These are phyloP conservation scores for Clavispora santaluciae DNA, from an alignment of 805 yeast species.

Conservation along the genomic window DNA sequence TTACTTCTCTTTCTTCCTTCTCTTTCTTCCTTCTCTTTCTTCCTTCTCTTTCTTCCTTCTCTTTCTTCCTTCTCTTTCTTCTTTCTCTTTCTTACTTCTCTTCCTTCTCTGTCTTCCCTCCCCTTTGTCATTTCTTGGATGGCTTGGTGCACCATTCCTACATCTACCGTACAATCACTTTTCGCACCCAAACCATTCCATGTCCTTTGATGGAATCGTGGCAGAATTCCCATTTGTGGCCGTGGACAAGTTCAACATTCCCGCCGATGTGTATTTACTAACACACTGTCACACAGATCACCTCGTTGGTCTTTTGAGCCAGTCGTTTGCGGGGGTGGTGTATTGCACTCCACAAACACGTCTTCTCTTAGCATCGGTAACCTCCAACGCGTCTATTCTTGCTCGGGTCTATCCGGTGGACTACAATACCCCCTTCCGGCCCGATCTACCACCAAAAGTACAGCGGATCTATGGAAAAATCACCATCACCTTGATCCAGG, in stretches of 20 bases:
- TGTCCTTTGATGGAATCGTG: constrained; percentile 39
- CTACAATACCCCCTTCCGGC: constrained; percentile 16
- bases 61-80: too few species aligned
- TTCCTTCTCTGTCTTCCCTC: too few species aligned
- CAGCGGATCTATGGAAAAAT: constrained; percentile 13
- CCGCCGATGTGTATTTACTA: constrained; percentile 27
- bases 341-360: constrained; percentile 45
- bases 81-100: too few species aligned
- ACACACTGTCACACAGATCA: constrained; percentile 58
- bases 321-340: constrained; percentile 36
- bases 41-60: too few species aligned
- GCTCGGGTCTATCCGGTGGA: constrained; percentile 17
- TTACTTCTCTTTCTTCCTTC: too few species aligned
- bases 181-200: constrained; percentile 7
- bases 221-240: constrained; percentile 46
- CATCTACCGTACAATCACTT: background rate
- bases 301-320: constrained; percentile 40
- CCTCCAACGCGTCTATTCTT: constrained; percentile 14
- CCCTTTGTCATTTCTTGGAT: too few species aligned
- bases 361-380: constrained; percentile 17
- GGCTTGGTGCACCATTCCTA: background rate
- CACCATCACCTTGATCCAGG: constrained; percentile 39
- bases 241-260: constrained; percentile 29
- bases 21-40: too few species aligned
- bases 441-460: constrained; percentile 14